These are phyloP conservation scores for Sarocladiaceae sp. DNA, from an alignment of 2,329 filamentous ascomycete genomes.

Conservation along the genomic window DNA sequence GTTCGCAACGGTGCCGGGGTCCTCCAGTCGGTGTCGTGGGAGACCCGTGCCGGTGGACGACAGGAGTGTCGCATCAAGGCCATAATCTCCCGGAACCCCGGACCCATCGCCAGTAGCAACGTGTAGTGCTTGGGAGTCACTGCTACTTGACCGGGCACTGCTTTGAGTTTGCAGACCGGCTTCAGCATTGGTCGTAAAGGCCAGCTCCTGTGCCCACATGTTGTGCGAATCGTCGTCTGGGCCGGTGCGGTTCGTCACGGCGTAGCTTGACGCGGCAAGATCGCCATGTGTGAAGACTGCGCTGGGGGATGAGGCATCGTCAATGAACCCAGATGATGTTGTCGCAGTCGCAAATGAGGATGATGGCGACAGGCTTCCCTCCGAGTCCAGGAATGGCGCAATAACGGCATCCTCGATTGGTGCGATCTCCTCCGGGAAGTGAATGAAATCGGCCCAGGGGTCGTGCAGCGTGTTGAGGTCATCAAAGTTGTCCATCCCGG, in stretches of 20 bases:
- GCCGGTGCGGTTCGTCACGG: neutral
- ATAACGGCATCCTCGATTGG: neutral
- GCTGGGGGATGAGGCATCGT: conserved; percentile 5
- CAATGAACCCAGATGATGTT: neutral
- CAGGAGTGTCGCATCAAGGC: conserved; percentile 6
- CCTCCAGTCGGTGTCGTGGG: neutral
- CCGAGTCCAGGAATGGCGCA: neutral
- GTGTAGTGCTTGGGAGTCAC: neutral
- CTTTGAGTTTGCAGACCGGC: neutral
- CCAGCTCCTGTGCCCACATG: neutral
- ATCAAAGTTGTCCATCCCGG: conserved; percentile 1
- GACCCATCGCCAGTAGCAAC: neutral
- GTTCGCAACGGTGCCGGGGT: conserved; percentile 1
- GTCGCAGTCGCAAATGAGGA: neutral
- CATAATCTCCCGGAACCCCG: conserved; percentile 2
- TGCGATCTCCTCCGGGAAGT: conserved; percentile 28
- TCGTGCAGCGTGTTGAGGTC: conserved; percentile 18
- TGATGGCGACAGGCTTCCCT: neutral
- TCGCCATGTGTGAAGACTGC: neutral
- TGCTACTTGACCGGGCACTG: neutral
- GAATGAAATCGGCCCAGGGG: conserved; percentile 42
- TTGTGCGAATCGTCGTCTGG: neutral
- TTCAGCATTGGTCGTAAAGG: neutral
- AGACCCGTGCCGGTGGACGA: neutral
- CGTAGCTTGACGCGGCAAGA: neutral